phyloP scores from a whole-genome alignment of 2,329 filamentous ascomycete genomes.

The Ilyonectria robusta region DNA sequence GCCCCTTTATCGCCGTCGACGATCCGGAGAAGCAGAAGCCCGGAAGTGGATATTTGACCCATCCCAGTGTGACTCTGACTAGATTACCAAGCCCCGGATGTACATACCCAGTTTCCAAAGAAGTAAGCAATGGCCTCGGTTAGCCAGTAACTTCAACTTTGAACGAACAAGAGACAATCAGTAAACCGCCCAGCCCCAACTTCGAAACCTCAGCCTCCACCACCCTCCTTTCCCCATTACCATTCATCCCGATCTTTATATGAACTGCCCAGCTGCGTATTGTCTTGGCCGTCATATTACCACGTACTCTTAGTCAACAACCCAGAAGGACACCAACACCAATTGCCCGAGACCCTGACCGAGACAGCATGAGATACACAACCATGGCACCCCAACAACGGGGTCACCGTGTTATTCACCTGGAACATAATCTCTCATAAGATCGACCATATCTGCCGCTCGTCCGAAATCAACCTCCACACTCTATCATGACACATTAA shows the following conservation, averaged over 20 bases:
- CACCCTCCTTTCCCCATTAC: background rate
- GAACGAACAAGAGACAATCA: background rate
- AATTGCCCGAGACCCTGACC: conserved; percentile 3
- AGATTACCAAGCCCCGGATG: background rate
- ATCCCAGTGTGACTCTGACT: background rate
- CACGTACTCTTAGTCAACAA: background rate
- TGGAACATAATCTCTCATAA: background rate
- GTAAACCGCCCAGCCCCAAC: background rate
- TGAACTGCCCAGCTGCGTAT: background rate
- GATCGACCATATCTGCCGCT: background rate
- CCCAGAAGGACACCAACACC: background rate
- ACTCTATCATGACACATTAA: conserved; percentile 7
- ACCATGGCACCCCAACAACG: background rate
- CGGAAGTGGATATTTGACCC: background rate
- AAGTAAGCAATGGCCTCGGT: background rate
- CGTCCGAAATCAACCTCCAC: background rate
- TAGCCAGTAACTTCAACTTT: background rate
- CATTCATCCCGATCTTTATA: background rate
- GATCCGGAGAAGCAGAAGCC: background rate
- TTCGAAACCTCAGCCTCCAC: background rate
- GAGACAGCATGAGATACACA: background rate
- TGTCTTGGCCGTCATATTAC: background rate
- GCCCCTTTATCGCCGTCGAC: background rate
- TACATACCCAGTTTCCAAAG: background rate
- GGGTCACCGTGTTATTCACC: background rate